Evolutionary conservation across 176 grass and related monocot species (phyloP).

Genomic region (Saccharum spontaneum): DNA sequence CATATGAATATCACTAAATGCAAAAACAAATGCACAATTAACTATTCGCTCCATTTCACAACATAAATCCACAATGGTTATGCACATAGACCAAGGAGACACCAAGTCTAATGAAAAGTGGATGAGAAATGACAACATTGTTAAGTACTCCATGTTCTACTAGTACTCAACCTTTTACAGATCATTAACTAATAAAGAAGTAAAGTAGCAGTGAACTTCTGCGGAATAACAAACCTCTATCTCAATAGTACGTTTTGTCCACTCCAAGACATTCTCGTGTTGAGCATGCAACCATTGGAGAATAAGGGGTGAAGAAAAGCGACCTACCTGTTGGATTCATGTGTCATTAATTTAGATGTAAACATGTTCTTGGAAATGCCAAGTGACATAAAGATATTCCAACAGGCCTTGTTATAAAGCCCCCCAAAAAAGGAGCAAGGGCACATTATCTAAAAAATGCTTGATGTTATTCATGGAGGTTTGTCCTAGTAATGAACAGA

Average conservation of each 20-base stretch:
- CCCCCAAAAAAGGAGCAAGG: neutral
- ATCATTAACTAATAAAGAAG: neutral
- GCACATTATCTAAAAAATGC: neutral
- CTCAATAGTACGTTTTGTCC: conserved; percentile 77
- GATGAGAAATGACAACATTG: neutral
- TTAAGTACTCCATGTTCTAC: neutral
- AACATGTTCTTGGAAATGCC: conserved; percentile 5
- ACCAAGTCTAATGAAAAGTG: neutral
- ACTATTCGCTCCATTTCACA: neutral
- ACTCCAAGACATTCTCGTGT: conserved; percentile 83
- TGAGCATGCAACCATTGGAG: conserved; percentile 90
- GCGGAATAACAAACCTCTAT: conserved; percentile 68
- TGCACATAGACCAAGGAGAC: neutral
- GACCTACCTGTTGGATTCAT: conserved; percentile 54
- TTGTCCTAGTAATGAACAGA: conserved; percentile 21
- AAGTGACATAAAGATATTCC: neutral
- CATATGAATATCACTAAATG: neutral
- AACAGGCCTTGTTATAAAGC: neutral
- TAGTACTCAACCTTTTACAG: neutral
- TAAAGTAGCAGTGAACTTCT: conserved; percentile 22
- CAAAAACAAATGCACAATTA: conserved; percentile 26
- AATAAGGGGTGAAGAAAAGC: conserved; percentile 73
- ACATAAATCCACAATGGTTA: neutral
- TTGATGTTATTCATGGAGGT: conserved; percentile 1
- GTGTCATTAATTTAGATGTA: conserved; percentile 6